Percentiles rank a stretch among this genome's conserved stretches.
Conservation (phyloP, 768 basidiomycete genomes). For the Lactifluus piperatus region DNA sequence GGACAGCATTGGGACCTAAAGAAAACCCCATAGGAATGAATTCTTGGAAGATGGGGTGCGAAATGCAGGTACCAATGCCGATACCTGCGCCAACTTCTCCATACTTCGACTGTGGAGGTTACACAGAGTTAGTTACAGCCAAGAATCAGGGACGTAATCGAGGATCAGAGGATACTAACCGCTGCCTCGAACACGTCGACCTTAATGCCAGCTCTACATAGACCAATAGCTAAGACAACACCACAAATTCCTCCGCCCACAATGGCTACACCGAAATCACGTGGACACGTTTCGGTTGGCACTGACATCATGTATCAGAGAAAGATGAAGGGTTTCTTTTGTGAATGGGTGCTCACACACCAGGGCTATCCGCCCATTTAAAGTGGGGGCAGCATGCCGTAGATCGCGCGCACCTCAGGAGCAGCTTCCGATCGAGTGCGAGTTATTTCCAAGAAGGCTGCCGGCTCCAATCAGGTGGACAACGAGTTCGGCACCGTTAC, state of each 20-base stretch:
- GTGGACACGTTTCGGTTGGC: no score
- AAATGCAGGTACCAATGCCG: no score
- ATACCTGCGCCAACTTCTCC: no score
- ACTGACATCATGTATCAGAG: not conserved
- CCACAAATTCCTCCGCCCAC: constrained; percentile 47
- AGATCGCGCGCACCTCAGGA: no score
- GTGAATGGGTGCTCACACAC: not conserved
- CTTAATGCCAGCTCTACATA: constrained; percentile 27
- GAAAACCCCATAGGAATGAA: not conserved
- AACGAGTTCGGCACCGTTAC: not conserved
- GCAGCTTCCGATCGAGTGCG: no score
- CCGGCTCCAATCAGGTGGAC: no score
- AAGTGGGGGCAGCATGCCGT: no score
- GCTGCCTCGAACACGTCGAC: constrained; percentile 40
- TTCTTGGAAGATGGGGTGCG: no score
- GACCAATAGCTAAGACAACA: constrained; percentile 33
- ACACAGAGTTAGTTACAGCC: no score
- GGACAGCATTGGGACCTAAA: not conserved
- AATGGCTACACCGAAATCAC: constrained; percentile 38
- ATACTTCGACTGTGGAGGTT: no score
- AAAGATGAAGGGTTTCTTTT: not conserved
- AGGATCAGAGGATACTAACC: constrained; percentile 20
- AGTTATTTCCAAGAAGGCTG: no score
- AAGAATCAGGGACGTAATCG: not conserved
- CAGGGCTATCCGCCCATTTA: no score